These are phyloP conservation scores for Salvia splendens DNA, from an alignment of 257 asterid genomes.

Conservation along the genomic window DNA sequence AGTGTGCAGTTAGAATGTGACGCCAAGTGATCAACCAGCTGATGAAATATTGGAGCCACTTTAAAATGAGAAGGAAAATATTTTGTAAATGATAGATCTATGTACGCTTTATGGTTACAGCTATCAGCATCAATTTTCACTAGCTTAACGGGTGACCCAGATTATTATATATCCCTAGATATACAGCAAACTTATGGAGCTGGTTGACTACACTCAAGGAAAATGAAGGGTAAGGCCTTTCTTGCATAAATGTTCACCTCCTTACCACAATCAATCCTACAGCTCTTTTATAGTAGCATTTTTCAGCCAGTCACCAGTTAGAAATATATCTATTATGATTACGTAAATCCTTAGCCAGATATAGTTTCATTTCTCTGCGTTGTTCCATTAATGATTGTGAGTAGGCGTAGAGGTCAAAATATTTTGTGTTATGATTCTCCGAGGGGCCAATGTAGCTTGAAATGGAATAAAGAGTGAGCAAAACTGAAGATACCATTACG, in stretches of 20 bases:
- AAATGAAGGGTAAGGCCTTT: neutral
- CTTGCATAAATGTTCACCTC: conserved; percentile 10
- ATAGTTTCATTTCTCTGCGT: neutral
- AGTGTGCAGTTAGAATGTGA: conserved; percentile 46
- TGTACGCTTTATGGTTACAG: neutral
- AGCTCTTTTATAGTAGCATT: neutral
- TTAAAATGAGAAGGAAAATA: conserved; percentile 32
- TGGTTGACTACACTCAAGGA: conserved; percentile 19
- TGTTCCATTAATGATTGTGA: neutral
- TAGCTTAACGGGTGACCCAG: neutral
- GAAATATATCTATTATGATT: conserved; percentile 8
- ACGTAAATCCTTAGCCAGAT: neutral
- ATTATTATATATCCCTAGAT: neutral
- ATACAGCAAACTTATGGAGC: conserved; percentile 7
- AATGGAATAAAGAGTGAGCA: conserved; percentile 16
- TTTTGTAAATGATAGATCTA: conserved; percentile 1
- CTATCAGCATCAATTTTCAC: conserved; percentile 13
- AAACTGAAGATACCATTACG: neutral
- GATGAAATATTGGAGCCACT: conserved; percentile 36
- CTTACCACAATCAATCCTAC: conserved; percentile 9
- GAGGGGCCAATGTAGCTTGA: conserved; percentile 3
- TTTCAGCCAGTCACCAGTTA: conserved; percentile 7
- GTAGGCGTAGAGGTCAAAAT: conserved; percentile 10
- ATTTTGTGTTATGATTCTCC: conserved; percentile 12
- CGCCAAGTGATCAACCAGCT: conserved; percentile 79